These are phyloP conservation scores for Wickerhamiella nectarea DNA, from an alignment of 805 yeast species.

Conservation along the genomic window DNA sequence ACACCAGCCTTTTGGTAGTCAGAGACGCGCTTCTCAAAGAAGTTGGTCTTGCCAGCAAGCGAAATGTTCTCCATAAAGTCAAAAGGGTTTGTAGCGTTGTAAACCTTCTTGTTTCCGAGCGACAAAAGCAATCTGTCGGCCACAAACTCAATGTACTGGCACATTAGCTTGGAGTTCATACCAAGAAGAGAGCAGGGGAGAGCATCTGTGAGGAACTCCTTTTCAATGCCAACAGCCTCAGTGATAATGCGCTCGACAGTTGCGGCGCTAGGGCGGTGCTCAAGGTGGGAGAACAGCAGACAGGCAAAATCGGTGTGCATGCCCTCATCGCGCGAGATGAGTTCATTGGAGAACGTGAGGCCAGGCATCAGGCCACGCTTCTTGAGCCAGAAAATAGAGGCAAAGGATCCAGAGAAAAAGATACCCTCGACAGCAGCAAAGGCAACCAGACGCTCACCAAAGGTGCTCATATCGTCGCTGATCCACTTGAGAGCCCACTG, in stretches of 20 bases:
- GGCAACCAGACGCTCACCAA: conserved; percentile 92
- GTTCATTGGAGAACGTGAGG: conserved; percentile 91
- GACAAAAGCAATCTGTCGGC: conserved; percentile 92
- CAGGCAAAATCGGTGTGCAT: conserved; percentile 98
- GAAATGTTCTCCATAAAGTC: conserved; percentile 99
- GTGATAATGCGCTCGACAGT: conserved; percentile 78
- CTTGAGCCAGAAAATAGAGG: conserved; percentile 97
- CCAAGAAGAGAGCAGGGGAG: conserved; percentile 87
- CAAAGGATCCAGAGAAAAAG: conserved; percentile 96
- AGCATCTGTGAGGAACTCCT: conserved; percentile 89
- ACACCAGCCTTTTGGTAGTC: conserved; percentile 99
- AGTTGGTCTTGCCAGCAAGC: conserved; percentile 95
- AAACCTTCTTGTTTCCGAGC: conserved; percentile 79
- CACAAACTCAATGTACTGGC: conserved; percentile 93
- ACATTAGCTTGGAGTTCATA: conserved; percentile 88
- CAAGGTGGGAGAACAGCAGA: conserved; percentile 79
- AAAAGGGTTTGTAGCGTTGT: conserved; percentile 84
- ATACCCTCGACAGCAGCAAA: conserved; percentile 99
- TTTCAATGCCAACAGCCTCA: conserved; percentile 91
- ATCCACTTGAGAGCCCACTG: conserved; percentile 99
- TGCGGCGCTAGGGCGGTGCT: conserved; percentile 69
- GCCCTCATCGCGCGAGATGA: conserved; percentile 97
- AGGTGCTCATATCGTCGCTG: conserved; percentile 69
- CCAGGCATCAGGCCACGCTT: conserved; percentile 99
- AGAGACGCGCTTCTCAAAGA: conserved; percentile 96